Base-by-base conservation (phyloP, 257 asterid genomes). In the Penstemon eatonii region DNA sequence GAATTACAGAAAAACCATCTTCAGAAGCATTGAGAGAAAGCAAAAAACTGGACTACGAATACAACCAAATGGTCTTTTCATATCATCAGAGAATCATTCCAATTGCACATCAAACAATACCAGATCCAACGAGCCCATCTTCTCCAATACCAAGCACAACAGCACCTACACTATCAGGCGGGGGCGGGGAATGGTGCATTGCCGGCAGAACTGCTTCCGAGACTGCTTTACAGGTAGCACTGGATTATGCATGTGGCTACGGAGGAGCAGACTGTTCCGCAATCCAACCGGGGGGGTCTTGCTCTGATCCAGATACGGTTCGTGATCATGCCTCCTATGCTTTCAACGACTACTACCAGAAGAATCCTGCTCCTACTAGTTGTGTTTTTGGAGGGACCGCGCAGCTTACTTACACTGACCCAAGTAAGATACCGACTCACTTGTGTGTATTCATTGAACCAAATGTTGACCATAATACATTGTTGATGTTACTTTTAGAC, bases 231-330 rank as follows among this genome's bases (percentile, higher is more conserved):
- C 99, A 94, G 78, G 97, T 91, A 55, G 99, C 99, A 45, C 77
- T 94, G 77, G 97, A 94, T 75, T 91, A 94, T 73, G 99, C 99
- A 0, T 91, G 99, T 67, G 99, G 99, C 50, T 89, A 81, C 70
- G 99, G 97, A 4, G 99, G 96, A 57, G 80, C 99, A 60, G 96
- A 94, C 69, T 94, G 99, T 71, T 82, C 99, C 7, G 80, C 80
- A 36, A 74, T 94, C 67, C 99, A 89, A 68, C 80, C 80, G 11
- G 80, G 82, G 45, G 95, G 80, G 33, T 59, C 85, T 63, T 94
- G 99, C 84, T 87, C 67, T 46, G 84, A 94, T 0, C 99, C 99
- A 13, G 77, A 80, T 65, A 91, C 99, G 53, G 42, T 80, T 53
- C 75, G 67, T 33, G 90, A 85, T 44, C 91, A 88, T 55, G 87